phyloP scores from a whole-genome alignment of 2,329 filamentous ascomycete genomes.

The Domatiomyces catenatus region DNA sequence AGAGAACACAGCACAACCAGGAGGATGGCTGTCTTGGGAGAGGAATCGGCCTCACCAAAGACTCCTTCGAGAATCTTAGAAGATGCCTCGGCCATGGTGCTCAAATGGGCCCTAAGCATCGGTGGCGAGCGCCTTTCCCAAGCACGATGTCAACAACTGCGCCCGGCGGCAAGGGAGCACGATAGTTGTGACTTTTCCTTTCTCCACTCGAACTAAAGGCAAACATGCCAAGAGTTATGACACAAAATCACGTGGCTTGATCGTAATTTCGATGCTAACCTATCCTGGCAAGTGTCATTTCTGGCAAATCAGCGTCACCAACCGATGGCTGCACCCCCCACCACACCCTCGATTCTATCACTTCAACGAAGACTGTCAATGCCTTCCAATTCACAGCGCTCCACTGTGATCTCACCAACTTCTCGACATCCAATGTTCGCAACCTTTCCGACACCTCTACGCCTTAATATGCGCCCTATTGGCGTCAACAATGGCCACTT shows the following conservation, averaged over 20 bases:
- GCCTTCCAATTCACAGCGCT: background rate
- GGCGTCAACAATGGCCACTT: slow-evolving; percentile 12
- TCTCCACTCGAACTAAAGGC: background rate
- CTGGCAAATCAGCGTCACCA: background rate
- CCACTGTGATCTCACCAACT: background rate
- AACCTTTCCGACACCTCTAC: background rate
- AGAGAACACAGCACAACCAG: slow-evolving; percentile 1
- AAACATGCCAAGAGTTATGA: background rate
- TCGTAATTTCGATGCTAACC: background rate
- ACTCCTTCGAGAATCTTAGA: slow-evolving; percentile 45
- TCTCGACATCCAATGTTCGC: background rate
- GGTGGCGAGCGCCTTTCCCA: background rate
- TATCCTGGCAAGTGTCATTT: background rate
- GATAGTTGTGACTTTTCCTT: no score
- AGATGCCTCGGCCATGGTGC: slow-evolving; percentile 13
- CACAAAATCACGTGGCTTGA: background rate
- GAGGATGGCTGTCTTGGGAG: slow-evolving; percentile 8
- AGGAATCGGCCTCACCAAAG: slow-evolving; percentile 36
- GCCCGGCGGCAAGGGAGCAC: background rate
- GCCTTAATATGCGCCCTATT: background rate
- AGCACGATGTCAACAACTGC: background rate
- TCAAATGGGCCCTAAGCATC: slow-evolving; percentile 3
- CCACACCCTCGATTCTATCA: background rate
- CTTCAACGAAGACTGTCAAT: background rate
- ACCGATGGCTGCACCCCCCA: no score